Base-by-base conservation (phyloP, 2,329 filamentous ascomycete species). In the Macroventuria anomochaeta region DNA sequence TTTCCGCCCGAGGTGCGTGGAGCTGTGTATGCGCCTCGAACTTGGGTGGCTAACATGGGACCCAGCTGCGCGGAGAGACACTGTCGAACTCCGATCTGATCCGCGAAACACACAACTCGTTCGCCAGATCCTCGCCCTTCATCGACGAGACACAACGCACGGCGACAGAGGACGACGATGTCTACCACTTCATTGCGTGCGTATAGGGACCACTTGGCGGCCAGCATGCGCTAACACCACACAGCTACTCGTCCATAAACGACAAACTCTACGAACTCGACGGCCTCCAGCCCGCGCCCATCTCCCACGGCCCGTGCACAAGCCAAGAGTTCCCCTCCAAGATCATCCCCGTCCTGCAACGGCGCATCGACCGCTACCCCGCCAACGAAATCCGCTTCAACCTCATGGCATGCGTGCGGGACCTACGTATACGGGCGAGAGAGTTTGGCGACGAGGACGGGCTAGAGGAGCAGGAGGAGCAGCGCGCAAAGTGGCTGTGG, bases 351-450 rank as follows among this genome's bases (percentile, higher is more conserved):
- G 93, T 97, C 31, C 80, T 99, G 53, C 90, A 91, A 76, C 82
- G 88, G 52, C 85, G 95, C 47, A 89, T 99, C 64, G 88, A 84
- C 55, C 83, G 93, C 51, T 97, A 99, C 75, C 92, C 92, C 13
- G 80, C 85, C 15, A 84, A 86, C 1, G 95, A 99, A 81, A 97
- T 97, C 58, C 84, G 92, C 37, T 99, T 99, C 81, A 99, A 99
- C 75, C 81, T 99, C 47, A 85, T 99, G 72, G 95, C 93, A 37
- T 93, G 96, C 83, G 90, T 93, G 64, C 83, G 88, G 60, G 95
- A 99, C 77, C 79, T 93, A 71, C 83, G 95, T 36, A 80, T 89
- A 38, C 81, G 85, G 41, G 93, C 93, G 26, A 81, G 83, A 52
- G 90, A 96, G 74, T 85, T 95, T 60, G 93, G 93, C 38, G 95